A percentile compares a stretch with the other conserved stretches of the same genome.
Evolutionary conservation across 768 basidiomycete genomes (phyloP).

Genomic region (Lactifluus echinatus): DNA sequence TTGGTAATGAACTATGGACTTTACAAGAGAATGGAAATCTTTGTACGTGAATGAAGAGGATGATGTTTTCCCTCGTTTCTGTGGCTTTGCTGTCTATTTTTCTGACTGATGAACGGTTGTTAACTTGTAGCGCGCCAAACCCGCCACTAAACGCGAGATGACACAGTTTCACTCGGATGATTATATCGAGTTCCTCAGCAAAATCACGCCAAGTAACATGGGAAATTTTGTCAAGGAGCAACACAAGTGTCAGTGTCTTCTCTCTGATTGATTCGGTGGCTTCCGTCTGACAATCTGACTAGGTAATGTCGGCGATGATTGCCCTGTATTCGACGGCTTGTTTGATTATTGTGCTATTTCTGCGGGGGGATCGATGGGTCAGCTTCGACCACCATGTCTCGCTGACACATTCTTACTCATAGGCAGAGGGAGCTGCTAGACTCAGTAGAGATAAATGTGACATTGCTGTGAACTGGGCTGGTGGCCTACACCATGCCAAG

Average conservation of each 20-base stretch:
- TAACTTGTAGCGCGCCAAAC: constrained; percentile 79
- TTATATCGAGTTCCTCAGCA: constrained; percentile 93
- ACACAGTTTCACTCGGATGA: constrained; percentile 99
- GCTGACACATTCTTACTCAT: neutral
- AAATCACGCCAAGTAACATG: constrained; percentile 94
- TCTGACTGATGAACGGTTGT: neutral
- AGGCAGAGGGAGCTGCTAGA: constrained; percentile 89
- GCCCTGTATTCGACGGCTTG: constrained; percentile 95
- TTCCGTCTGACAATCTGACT: neutral
- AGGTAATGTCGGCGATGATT: constrained; percentile 99
- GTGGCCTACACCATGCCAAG: constrained; percentile 96
- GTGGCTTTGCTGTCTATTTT: neutral
- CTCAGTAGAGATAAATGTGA: constrained; percentile 96
- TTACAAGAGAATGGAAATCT: constrained; percentile 99
- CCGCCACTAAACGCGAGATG: constrained; percentile 99
- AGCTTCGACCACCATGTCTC: constrained; percentile 23
- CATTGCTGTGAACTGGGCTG: constrained; percentile 99
- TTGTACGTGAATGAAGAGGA: constrained; percentile 49
- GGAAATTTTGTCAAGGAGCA: constrained; percentile 89
- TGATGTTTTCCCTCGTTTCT: too few species aligned
- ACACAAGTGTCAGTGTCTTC: constrained; percentile 70
- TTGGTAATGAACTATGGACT: constrained; percentile 99
- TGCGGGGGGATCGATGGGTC: constrained; percentile 99
- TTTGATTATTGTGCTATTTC: constrained; percentile 99
- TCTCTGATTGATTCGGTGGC: neutral